phyloP scores from a whole-genome alignment of 2,329 filamentous ascomycete genomes.

The Cryphonectria carpinicola region DNA sequence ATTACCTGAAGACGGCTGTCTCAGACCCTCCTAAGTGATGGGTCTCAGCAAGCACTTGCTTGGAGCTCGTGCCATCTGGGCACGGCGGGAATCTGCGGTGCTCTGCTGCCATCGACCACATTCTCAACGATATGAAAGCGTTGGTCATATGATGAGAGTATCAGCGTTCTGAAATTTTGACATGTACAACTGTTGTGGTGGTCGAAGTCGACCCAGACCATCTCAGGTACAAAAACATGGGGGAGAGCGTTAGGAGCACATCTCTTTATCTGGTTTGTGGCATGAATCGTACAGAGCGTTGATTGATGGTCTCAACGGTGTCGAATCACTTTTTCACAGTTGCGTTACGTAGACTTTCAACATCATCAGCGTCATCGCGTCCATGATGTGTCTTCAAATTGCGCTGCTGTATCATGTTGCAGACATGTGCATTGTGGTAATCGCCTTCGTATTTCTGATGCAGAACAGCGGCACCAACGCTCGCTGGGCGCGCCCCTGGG shows the following conservation, averaged over 20 bases:
- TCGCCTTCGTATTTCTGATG: not conserved
- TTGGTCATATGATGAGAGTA: not conserved
- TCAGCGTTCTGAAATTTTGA: not conserved
- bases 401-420: not conserved
- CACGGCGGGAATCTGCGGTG: not conserved
- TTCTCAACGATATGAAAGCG: not conserved
- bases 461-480: not conserved
- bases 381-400: not conserved
- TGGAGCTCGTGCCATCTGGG: not conserved
- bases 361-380: not conserved
- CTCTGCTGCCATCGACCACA: not conserved
- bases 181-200: not conserved
- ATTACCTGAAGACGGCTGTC: constrained; percentile 27
- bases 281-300: not conserved
- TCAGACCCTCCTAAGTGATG: constrained; percentile 21
- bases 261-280: not conserved
- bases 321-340: not conserved
- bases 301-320: constrained; percentile 4
- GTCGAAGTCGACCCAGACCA: not conserved
- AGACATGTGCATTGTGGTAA: not conserved
- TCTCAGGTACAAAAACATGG: constrained; percentile 9
- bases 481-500: not conserved
- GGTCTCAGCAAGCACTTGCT: not conserved
- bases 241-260: not conserved
- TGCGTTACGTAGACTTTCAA: constrained; percentile 1